Conservation (phyloP, 305 asterid genomes). For the Rubia tinctorum region DNA sequence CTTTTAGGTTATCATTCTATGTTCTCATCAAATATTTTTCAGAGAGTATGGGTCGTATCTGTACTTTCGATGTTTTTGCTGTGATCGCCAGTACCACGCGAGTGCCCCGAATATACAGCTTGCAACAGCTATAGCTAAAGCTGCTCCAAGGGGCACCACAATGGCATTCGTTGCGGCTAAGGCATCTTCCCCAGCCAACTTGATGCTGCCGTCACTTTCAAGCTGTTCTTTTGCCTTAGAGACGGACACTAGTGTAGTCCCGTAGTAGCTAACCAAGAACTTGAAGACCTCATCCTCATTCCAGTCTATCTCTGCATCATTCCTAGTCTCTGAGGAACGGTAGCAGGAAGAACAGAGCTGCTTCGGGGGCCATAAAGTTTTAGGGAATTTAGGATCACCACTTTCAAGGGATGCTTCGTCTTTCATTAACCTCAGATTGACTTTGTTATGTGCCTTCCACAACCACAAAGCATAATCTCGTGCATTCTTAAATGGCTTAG, state of each 20-base stretch:
- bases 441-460: constrained; percentile 82
- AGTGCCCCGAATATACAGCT: constrained; percentile 97
- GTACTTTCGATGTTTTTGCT: constrained; percentile 88
- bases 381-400: constrained; percentile 71
- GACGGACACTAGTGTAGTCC: constrained; percentile 42
- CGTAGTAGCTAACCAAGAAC: constrained; percentile 63
- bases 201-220: constrained; percentile 18
- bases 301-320: constrained; percentile 37
- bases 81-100: constrained; percentile 91
- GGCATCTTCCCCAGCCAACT: constrained; percentile 38
- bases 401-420: constrained; percentile 58
- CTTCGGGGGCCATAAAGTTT: constrained; percentile 65
- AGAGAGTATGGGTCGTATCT: constrained; percentile 64
- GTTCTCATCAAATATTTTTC: constrained; percentile 56
- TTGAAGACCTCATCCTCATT: constrained; percentile 47
- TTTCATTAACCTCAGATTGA: constrained; percentile 64
- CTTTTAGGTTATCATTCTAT: not conserved
- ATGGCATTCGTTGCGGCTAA: constrained; percentile 50
- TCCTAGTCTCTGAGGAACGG: constrained; percentile 20
- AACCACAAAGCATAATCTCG: constrained; percentile 72
- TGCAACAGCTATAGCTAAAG: constrained; percentile 78
- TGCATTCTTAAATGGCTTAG: constrained; percentile 58
- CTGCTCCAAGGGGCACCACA: constrained; percentile 88
- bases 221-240: constrained; percentile 58
- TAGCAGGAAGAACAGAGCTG: constrained; percentile 79